Evolutionary conservation across 768 basidiomycete species (phyloP), one percentile per base, ranked within the genome.

Genomic region (Leccinum longicurvipes): DNA sequence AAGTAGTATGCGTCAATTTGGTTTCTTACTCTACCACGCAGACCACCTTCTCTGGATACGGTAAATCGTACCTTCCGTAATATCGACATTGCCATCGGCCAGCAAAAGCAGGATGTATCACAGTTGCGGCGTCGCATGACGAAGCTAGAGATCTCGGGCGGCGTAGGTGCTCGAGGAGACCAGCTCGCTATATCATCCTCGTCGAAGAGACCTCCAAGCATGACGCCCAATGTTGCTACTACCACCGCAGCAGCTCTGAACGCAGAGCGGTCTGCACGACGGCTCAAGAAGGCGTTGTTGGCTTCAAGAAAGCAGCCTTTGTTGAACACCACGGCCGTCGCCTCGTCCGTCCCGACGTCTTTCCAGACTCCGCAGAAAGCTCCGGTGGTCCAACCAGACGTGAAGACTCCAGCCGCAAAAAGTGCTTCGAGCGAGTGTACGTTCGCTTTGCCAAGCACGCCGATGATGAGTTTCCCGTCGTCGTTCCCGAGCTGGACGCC

Each of bases 31-130:
- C 52, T 23, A 46, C 6, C n/a, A 48, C 47, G 23, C 64, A 95
- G 93, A 60, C 80, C 91, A 6, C 93, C 93, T 1, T 84, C 91
- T 7, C 73, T 97, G 50, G 94, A 95, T 63, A 87, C 89, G 1
- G 82, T 96, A 67, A 85, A 78, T 61, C 82, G 91, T 29, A 89
- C 91, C 0, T 88, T 90, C 63, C 83, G 87, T 41, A 94, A 95
- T 68, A 91, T 97, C 62, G 88, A 92, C 53, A 67, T 83, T 19
- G 83, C 84, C 1, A 79, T 91, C 57, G 76, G 77, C 36, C 83
- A 87, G 60, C 85, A 88, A 68, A 73, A 76, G 1, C 73, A 74
- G 27, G 81, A 85, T 9, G 69, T 91, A 25, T 71, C 77, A 3
- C 65, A 69, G 2, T 77, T 91, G 29, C 70, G 78, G 2, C 66